Percentiles rank a stretch among this genome's conserved stretches.
These are phyloP conservation scores for Phlyctochytrium planicorne DNA, from an alignment of 192 early-diverging fungal species.

Conservation along the genomic window DNA sequence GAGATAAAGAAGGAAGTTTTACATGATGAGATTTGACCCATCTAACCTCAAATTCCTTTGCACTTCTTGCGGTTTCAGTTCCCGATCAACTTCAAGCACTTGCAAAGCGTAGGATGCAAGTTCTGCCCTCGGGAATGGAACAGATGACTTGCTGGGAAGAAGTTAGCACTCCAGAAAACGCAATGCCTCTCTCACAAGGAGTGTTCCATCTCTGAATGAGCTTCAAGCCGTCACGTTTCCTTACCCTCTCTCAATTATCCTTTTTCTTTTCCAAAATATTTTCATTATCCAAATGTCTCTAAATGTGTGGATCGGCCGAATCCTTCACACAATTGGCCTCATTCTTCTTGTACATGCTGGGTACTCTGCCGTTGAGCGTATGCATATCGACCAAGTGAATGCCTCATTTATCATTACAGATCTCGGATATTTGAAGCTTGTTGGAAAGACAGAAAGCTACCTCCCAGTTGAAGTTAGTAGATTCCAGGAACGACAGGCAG, in stretches of 20 bases:
- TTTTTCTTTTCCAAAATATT: too few species aligned
- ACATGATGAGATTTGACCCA: slow-evolving; percentile 13
- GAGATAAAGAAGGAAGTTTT: neutral
- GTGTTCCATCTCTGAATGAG: too few species aligned
- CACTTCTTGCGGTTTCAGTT: slow-evolving; percentile 17
- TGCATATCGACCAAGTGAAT: neutral
- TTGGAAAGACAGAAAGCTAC: slow-evolving; percentile 7
- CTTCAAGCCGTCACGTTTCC: too few species aligned
- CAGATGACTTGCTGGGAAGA: too few species aligned
- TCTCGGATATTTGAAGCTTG: slow-evolving; percentile 25
- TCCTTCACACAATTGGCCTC: too few species aligned
- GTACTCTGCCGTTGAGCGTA: slow-evolving; percentile 37
- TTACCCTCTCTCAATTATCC: slow-evolving; percentile 7
- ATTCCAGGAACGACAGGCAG: too few species aligned
- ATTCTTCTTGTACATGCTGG: slow-evolving; percentile 27
- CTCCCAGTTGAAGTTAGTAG: slow-evolving; percentile 29
- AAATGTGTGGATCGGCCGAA: too few species aligned
- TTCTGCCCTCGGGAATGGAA: slow-evolving; percentile 12
- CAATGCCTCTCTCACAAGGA: too few species aligned
- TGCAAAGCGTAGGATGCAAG: slow-evolving; percentile 10
- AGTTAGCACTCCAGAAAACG: too few species aligned
- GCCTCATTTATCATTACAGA: slow-evolving; percentile 12
- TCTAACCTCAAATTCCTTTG: slow-evolving; percentile 10
- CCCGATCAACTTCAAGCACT: slow-evolving; percentile 16
- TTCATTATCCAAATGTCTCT: too few species aligned